phyloP scores from a whole-genome alignment of 306 rosid species.

The Lathyrus tuberosus region DNA sequence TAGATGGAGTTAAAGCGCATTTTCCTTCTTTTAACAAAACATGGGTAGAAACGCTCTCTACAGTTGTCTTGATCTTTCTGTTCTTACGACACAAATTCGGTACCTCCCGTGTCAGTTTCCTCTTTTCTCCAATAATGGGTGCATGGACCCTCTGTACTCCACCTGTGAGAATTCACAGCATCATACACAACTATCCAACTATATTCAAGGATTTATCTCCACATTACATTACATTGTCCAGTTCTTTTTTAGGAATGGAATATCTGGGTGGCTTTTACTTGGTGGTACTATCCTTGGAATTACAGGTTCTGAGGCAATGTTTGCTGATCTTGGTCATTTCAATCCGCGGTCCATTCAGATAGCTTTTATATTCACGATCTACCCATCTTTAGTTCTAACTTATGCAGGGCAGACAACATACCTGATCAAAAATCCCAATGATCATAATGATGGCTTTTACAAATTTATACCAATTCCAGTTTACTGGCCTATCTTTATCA shows the following conservation, averaged over 20 bases:
- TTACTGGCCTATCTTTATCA: slow-evolving; percentile 80
- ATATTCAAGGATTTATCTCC: too few species aligned
- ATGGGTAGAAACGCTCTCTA: slow-evolving; percentile 66
- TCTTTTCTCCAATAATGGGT: too few species aligned
- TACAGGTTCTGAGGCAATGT: slow-evolving; percentile 90
- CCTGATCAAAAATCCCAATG: slow-evolving; percentile 69
- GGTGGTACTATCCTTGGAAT: slow-evolving; percentile 84
- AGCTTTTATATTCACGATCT: slow-evolving; percentile 68
- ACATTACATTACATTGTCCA: slow-evolving; percentile 70
- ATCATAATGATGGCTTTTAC: slow-evolving; percentile 78
- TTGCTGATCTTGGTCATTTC: slow-evolving; percentile 93
- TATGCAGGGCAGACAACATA: slow-evolving; percentile 91
- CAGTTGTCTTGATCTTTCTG: slow-evolving; percentile 56
- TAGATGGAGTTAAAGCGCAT: slow-evolving; percentile 56
- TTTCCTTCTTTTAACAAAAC: slow-evolving; percentile 54
- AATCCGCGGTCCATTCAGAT: slow-evolving; percentile 71
- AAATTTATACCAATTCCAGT: slow-evolving; percentile 69
- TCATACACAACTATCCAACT: too few species aligned
- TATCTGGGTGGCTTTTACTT: slow-evolving; percentile 77
- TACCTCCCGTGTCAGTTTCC: too few species aligned
- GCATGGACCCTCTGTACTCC: too few species aligned
- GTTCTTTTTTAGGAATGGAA: slow-evolving; percentile 72
- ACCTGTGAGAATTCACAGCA: too few species aligned
- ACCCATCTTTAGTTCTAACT: slow-evolving; percentile 82
- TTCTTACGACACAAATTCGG: slow-evolving; percentile 77